phyloP scores from a whole-genome alignment of 495 filamentous ascomycete genomes.

The Bombardia bombarda region DNA sequence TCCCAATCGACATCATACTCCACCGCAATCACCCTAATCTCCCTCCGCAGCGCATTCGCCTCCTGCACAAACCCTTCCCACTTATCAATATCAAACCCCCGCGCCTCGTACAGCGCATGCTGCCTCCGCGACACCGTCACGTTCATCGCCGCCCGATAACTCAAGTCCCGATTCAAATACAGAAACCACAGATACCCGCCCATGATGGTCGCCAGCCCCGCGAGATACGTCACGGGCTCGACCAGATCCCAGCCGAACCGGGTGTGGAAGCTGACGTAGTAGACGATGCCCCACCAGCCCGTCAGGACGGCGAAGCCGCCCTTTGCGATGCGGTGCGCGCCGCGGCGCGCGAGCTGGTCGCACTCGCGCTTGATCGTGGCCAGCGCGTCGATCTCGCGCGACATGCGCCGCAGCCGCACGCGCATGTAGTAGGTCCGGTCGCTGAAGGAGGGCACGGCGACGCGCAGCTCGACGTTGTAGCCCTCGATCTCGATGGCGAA shows the following conservation, averaged over 20 bases:
- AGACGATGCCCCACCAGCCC: constrained; percentile 75
- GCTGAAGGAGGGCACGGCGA: constrained; percentile 78
- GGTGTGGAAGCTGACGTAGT: constrained; percentile 70
- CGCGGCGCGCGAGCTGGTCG: constrained; percentile 64
- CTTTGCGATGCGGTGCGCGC: constrained; percentile 72
- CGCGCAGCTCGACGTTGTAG: constrained; percentile 56
- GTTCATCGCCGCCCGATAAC: constrained; percentile 76
- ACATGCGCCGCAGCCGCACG: constrained; percentile 62
- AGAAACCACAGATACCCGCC: constrained; percentile 90
- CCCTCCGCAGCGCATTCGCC: constrained; percentile 66
- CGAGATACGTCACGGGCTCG: constrained; percentile 86
- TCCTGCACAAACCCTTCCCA: constrained; percentile 81
- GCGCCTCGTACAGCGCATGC: constrained; percentile 62
- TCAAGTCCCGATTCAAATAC: constrained; percentile 84
- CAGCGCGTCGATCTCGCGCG: constrained; percentile 54
- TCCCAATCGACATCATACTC: constrained; percentile 97
- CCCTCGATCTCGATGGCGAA: constrained; percentile 83
- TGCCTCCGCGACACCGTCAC: constrained; percentile 75
- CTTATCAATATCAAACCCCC: constrained; percentile 63
- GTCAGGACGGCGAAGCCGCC: constrained; percentile 64
- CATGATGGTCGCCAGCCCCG: constrained; percentile 75
- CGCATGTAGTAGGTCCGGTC: constrained; percentile 86
- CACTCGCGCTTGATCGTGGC: constrained; percentile 74
- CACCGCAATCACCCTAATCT: constrained; percentile 73
- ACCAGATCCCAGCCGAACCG: constrained; percentile 82